A percentile compares a stretch with the other conserved stretches of the same genome.
phyloP scores from a whole-genome alignment of 805 yeast species.

The Diddensiella santjacobensis region DNA sequence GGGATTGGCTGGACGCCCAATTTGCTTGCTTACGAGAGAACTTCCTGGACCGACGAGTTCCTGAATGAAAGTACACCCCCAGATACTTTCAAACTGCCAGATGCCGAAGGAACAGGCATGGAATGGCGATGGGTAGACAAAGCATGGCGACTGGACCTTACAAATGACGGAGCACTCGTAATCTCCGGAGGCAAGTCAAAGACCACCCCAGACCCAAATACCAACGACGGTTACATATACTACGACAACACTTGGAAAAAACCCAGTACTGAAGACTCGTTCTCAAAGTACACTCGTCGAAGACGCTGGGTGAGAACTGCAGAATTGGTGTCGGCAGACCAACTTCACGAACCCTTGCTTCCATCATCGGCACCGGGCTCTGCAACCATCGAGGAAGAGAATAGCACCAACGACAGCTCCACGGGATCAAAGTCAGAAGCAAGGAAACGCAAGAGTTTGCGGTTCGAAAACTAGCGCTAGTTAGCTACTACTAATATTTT shows the following conservation, averaged over 20 bases:
- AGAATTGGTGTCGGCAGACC: slow-evolving; percentile 21
- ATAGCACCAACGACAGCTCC: not conserved
- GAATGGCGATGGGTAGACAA: slow-evolving; percentile 94
- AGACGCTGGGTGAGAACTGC: slow-evolving; percentile 97
- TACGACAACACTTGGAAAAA: slow-evolving; percentile 93
- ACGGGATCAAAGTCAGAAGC: slow-evolving; percentile 5
- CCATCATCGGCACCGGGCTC: slow-evolving; percentile 2
- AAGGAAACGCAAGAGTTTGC: slow-evolving; percentile 20
- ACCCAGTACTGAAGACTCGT: slow-evolving; percentile 83
- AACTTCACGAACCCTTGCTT: slow-evolving; percentile 1
- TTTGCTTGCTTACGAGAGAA: slow-evolving; percentile 84
- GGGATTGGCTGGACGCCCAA: slow-evolving; percentile 98
- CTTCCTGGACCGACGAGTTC: slow-evolving; percentile 97
- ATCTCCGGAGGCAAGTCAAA: slow-evolving; percentile 49
- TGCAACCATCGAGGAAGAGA: slow-evolving; percentile 5
- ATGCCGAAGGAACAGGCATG: slow-evolving; percentile 61
- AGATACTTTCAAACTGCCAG: slow-evolving; percentile 77
- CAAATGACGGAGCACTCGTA: slow-evolving; percentile 82
- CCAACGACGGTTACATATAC: slow-evolving; percentile 83
- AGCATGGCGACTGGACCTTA: slow-evolving; percentile 85
- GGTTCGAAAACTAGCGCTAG: slow-evolving; percentile 19
- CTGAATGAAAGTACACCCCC: slow-evolving; percentile 78
- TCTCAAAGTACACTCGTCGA: slow-evolving; percentile 86
- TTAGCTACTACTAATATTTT: too few relatives aligned
- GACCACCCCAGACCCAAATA: slow-evolving; percentile 49